These are phyloP conservation scores for Recurvomyces mirabilis DNA, from an alignment of 495 filamentous ascomycete species.

Conservation along the genomic window DNA sequence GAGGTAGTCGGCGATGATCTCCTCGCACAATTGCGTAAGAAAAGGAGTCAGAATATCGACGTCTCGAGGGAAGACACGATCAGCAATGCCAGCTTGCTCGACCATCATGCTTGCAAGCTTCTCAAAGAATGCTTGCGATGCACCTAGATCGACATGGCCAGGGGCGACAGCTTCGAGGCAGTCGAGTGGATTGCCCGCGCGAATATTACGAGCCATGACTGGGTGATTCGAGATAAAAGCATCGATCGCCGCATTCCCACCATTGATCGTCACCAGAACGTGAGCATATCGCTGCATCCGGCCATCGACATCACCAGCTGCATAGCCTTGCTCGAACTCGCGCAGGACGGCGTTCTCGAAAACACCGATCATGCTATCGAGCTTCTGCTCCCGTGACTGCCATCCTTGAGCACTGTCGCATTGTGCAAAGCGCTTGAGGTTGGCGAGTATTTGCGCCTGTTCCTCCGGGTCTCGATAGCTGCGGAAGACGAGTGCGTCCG, in stretches of 20 bases:
- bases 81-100: conserved; percentile 73
- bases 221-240: conserved; percentile 81
- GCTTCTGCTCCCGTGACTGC: conserved; percentile 52
- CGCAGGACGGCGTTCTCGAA: conserved; percentile 84
- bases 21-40: conserved; percentile 69
- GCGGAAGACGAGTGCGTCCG: conserved; percentile 72
- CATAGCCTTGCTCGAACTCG: conserved; percentile 83
- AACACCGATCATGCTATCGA: conserved; percentile 63
- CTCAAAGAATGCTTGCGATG: conserved; percentile 72
- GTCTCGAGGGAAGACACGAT: conserved; percentile 71
- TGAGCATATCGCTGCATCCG: conserved; percentile 81
- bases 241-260: conserved; percentile 64
- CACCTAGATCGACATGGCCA: conserved; percentile 57
- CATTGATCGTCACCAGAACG: conserved; percentile 72
- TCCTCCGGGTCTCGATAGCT: conserved; percentile 77
- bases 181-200: conserved; percentile 66
- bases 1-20: conserved; percentile 76
- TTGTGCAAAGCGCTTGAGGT: conserved; percentile 63
- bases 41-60: conserved; percentile 64
- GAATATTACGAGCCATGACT: conserved; percentile 59
- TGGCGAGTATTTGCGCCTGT: conserved; percentile 77
- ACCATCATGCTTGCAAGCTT: conserved; percentile 61
- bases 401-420: conserved; percentile 72
- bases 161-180: conserved; percentile 52
- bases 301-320: conserved; percentile 79